A percentile compares a stretch with the other conserved stretches of the same genome.
Conservation (phyloP, 1,284 basidiomycete species). For the Pseudozyma tsukubaensis region DNA sequence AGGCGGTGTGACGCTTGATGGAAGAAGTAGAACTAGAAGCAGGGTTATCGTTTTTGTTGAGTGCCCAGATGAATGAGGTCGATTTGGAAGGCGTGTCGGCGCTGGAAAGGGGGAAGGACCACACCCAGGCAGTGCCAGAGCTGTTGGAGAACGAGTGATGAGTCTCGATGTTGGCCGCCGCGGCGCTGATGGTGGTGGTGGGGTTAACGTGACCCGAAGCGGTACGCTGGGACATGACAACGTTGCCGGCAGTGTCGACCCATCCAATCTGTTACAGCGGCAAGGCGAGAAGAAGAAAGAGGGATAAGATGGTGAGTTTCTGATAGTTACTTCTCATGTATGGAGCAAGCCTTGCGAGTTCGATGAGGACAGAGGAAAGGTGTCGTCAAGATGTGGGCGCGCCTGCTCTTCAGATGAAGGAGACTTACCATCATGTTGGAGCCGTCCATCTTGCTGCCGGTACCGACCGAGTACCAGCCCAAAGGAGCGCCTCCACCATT, state of each 20-base stretch:
- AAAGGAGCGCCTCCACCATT: slow-evolving; percentile 38
- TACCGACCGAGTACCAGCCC: slow-evolving; percentile 53
- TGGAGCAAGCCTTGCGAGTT: no score
- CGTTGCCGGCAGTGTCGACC: slow-evolving; percentile 73
- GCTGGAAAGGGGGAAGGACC: slow-evolving; percentile 45
- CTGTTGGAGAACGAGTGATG: slow-evolving; percentile 37
- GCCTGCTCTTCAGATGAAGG: no score
- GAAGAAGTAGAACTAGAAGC: slow-evolving; percentile 19
- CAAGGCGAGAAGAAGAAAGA: not conserved
- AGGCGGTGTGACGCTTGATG: slow-evolving; percentile 38
- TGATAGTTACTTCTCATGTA: no score
- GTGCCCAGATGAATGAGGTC: slow-evolving; percentile 56
- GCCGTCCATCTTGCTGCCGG: slow-evolving; percentile 42
- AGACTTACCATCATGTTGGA: slow-evolving; percentile 58
- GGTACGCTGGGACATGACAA: slow-evolving; percentile 76
- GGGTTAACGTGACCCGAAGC: slow-evolving; percentile 72
- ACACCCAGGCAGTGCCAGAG: slow-evolving; percentile 44
- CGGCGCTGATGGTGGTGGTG: slow-evolving; percentile 67
- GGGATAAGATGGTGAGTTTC: not conserved
- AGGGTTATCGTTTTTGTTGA: slow-evolving; percentile 43
- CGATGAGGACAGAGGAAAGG: not conserved
- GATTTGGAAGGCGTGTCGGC: slow-evolving; percentile 24
- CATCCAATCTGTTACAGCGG: slow-evolving; percentile 73
- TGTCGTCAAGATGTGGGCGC: no score
- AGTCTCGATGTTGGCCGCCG: slow-evolving; percentile 29